These are phyloP conservation scores for Aspergillus fructus DNA, from an alignment of 2,329 filamentous ascomycete species.

Conservation along the genomic window DNA sequence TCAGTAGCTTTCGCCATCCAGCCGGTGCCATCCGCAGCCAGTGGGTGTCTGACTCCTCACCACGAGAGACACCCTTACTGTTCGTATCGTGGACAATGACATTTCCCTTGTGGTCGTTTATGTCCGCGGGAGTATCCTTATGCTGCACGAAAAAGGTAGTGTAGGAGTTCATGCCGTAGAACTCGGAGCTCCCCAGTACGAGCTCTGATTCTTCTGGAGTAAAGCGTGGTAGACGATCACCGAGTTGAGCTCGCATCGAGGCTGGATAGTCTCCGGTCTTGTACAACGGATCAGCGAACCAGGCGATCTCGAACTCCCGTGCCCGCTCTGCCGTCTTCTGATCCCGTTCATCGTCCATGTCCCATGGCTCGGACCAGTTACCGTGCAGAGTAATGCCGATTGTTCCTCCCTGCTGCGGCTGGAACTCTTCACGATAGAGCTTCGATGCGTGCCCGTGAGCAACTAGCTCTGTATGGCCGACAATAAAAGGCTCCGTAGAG, in stretches of 20 bases:
- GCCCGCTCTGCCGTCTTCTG: slow-evolving; percentile 71
- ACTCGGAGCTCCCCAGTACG: slow-evolving; percentile 76
- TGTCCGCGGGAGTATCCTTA: slow-evolving; percentile 50
- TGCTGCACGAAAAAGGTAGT: slow-evolving; percentile 79
- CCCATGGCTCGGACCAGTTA: slow-evolving; percentile 74
- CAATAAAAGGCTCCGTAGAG: slow-evolving; percentile 71
- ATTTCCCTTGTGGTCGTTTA: slow-evolving; percentile 71
- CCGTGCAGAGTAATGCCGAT: slow-evolving; percentile 82
- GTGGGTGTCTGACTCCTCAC: slow-evolving; percentile 72
- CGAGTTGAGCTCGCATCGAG: slow-evolving; percentile 77
- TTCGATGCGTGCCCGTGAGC: slow-evolving; percentile 74
- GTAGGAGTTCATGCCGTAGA: slow-evolving; percentile 89
- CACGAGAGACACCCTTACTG: slow-evolving; percentile 69
- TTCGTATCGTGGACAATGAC: slow-evolving; percentile 66
- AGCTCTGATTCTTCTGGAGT: slow-evolving; percentile 67
- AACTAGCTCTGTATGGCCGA: slow-evolving; percentile 73
- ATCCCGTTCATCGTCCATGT: slow-evolving; percentile 67
- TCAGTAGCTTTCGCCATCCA: slow-evolving; percentile 71
- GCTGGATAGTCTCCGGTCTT: slow-evolving; percentile 70
- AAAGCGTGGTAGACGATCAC: slow-evolving; percentile 69
- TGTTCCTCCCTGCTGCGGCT: slow-evolving; percentile 65
- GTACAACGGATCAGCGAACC: slow-evolving; percentile 83
- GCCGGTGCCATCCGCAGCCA: slow-evolving; percentile 73
- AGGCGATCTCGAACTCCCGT: slow-evolving; percentile 77
- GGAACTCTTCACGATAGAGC: slow-evolving; percentile 74